These are phyloP conservation scores for Pyrus hybrid DNA, from an alignment of 331 rosid species.

Conservation along the genomic window DNA sequence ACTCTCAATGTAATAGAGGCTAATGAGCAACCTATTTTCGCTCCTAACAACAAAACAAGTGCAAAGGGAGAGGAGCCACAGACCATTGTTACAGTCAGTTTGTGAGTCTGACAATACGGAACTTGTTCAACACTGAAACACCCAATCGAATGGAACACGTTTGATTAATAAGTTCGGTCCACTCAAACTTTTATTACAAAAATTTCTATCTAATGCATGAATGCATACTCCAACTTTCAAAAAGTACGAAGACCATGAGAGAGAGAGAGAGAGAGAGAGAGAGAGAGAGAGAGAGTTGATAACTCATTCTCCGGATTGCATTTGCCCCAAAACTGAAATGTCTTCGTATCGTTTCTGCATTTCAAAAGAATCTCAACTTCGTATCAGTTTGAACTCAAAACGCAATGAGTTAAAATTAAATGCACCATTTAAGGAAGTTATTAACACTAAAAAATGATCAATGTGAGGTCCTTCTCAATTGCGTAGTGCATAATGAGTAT, in stretches of 20 bases:
- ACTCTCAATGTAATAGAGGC: too few relatives aligned
- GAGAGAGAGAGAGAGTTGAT: background rate
- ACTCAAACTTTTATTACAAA: background rate
- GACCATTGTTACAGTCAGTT: background rate
- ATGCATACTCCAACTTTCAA: constrained; percentile 6
- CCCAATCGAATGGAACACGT: too few relatives aligned
- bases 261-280: constrained; percentile 4
- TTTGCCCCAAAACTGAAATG: constrained; percentile 50
- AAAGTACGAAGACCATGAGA: background rate
- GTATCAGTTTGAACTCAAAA: too few relatives aligned
- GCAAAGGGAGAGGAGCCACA: background rate
- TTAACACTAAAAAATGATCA: too few relatives aligned
- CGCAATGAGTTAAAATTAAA: too few relatives aligned
- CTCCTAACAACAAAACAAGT: background rate
- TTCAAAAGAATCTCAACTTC: background rate
- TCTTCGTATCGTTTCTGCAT: constrained; percentile 51
- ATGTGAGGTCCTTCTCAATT: too few relatives aligned
- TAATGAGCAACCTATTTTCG: too few relatives aligned
- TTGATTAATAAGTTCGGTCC: background rate
- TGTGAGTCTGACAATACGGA: background rate
- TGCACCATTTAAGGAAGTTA: too few relatives aligned
- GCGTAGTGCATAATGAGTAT: too few relatives aligned
- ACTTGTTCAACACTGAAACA: background rate
- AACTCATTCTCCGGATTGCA: constrained; percentile 35
- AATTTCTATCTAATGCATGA: constrained; percentile 13